These are phyloP conservation scores for Gaeumannomyces sp. DNA, from an alignment of 2,329 filamentous ascomycete species.

Conservation along the genomic window DNA sequence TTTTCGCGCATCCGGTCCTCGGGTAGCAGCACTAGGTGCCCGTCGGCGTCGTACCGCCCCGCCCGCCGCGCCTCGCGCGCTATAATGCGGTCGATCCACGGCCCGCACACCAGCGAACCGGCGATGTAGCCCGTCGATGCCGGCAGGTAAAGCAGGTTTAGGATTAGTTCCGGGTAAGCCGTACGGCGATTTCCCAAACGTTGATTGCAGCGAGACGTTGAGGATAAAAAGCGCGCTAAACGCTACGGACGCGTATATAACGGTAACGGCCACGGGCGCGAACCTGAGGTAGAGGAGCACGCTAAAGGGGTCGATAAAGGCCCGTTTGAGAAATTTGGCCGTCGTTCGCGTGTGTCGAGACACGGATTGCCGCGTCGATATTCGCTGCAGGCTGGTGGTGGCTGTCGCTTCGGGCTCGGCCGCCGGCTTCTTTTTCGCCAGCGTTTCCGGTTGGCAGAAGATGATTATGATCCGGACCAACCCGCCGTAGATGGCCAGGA, in stretches of 20 bases:
- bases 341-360: constrained; percentile 49
- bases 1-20: constrained; percentile 83
- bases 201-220: constrained; percentile 70
- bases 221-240: constrained; percentile 71
- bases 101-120: constrained; percentile 64
- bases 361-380: constrained; percentile 53
- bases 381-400: constrained; percentile 39
- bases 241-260: constrained; percentile 67
- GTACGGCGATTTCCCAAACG: constrained; percentile 63
- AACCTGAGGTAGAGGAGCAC: constrained; percentile 68
- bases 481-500: constrained; percentile 64
- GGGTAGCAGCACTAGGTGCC: constrained; percentile 61
- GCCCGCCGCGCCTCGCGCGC: constrained; percentile 65
- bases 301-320: constrained; percentile 65
- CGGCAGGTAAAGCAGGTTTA: constrained; percentile 74
- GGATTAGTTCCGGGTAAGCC: constrained; percentile 58
- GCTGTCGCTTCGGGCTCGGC: constrained; percentile 7
- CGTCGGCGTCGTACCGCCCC: constrained; percentile 59
- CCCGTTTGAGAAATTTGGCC: constrained; percentile 47
- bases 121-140: constrained; percentile 66
- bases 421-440: constrained; percentile 31
- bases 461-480: constrained; percentile 49
- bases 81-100: constrained; percentile 80
- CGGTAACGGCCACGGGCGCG: constrained; percentile 65
- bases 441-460: constrained; percentile 60